phyloP scores from a whole-genome alignment of 768 basidiomycete genomes.

The Obba rivulosa region DNA sequence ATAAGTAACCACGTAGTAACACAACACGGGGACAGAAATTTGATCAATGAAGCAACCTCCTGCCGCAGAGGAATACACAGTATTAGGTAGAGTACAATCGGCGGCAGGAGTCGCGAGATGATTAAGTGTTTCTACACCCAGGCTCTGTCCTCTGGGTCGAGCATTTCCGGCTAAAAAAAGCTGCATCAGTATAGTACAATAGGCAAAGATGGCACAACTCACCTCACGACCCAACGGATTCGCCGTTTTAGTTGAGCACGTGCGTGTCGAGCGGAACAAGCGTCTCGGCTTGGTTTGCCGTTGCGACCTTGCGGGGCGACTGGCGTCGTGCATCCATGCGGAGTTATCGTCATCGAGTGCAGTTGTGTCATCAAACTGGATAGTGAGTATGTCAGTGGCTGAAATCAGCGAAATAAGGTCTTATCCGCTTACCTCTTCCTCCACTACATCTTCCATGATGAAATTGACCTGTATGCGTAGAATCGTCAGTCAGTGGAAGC shows the following conservation, averaged over 20 bases:
- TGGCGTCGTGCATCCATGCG: constrained; percentile 7
- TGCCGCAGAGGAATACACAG: too few species aligned
- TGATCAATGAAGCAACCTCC: too few species aligned
- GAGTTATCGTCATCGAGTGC: constrained; percentile 12
- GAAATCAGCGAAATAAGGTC: not conserved
- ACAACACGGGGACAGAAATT: too few species aligned
- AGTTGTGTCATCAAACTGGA: constrained; percentile 5
- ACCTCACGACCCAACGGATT: not conserved
- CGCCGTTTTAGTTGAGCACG: not conserved
- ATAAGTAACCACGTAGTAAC: too few species aligned
- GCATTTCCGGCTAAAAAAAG: constrained; percentile 17
- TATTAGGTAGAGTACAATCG: too few species aligned
- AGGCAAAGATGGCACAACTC: not conserved
- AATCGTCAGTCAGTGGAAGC: not conserved
- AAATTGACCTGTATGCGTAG: constrained; percentile 16
- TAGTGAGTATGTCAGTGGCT: not conserved
- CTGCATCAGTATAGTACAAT: not conserved
- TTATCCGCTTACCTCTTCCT: not conserved
- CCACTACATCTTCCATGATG: constrained; percentile 2
- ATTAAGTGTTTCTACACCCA: constrained; percentile 23
- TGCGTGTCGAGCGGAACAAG: not conserved
- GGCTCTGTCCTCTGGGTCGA: constrained; percentile 35
- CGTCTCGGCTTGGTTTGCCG: not conserved
- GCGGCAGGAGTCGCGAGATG: too few species aligned
- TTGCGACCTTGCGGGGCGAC: not conserved